A percentile compares a stretch with the other conserved stretches of the same genome.
Conservation (phyloP, 2,329 filamentous ascomycete genomes). For the Tympanopsis confertula region DNA sequence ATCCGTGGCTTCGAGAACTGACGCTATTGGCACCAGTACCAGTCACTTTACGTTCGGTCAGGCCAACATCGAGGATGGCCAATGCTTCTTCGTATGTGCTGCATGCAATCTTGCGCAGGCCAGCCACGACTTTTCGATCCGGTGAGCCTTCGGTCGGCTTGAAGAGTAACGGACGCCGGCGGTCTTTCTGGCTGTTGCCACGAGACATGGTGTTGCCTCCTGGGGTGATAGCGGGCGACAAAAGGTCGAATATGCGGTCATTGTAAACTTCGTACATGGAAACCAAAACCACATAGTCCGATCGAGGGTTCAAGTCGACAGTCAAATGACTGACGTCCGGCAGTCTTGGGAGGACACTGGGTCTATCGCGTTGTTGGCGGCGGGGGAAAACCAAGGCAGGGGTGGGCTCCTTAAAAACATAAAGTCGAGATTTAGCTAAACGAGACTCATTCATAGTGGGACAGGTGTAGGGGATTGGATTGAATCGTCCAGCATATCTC, state of each 20-base stretch:
- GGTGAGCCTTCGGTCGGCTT: constrained; percentile 81
- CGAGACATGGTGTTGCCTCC: constrained; percentile 14
- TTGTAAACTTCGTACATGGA: constrained; percentile 99
- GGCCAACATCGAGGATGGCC: constrained; percentile 77
- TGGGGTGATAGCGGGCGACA: constrained; percentile 51
- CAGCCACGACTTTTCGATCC: constrained; percentile 88
- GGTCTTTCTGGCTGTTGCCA: constrained; percentile 50
- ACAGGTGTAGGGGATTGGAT: too few relatives aligned
- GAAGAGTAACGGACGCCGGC: constrained; percentile 76
- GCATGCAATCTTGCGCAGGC: constrained; percentile 82
- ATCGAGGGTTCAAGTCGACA: constrained; percentile 52
- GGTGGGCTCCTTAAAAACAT: constrained; percentile 35
- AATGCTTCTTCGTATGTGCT: constrained; percentile 71
- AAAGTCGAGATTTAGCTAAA: constrained; percentile 12
- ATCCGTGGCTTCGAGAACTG: constrained; percentile 85
- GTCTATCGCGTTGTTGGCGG: constrained; percentile 58
- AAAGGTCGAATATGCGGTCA: constrained; percentile 88
- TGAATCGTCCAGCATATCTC: too few relatives aligned
- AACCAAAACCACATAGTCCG: constrained; percentile 77
- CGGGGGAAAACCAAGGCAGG: constrained; percentile 49
- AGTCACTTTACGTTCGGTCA: constrained; percentile 76
- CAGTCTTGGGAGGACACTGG: constrained; percentile 23
- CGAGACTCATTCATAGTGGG: too few relatives aligned
- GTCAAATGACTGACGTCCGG: constrained; percentile 65
- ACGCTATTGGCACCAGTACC: constrained; percentile 89